Percentiles rank a stretch among this genome's conserved stretches.
phyloP scores from a whole-genome alignment of 2,329 filamentous ascomycete species.

The Nigrospora oryzae region DNA sequence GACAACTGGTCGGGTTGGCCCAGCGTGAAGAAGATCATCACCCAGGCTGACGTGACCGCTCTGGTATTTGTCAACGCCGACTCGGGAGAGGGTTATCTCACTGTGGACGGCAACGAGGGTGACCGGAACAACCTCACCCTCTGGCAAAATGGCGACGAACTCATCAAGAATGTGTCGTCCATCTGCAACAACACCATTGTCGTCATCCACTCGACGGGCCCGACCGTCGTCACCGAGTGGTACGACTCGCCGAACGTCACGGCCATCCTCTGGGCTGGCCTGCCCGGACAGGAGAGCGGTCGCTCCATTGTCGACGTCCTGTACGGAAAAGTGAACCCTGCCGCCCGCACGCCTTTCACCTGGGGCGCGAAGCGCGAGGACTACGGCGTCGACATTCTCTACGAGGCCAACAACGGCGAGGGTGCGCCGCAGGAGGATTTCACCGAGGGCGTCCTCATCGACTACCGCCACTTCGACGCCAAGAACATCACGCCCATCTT shows the following conservation, averaged over 20 bases:
- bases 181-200: slow-evolving; percentile 85
- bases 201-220: slow-evolving; percentile 77
- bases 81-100: slow-evolving; percentile 80
- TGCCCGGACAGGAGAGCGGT: slow-evolving; percentile 78
- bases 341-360: slow-evolving; percentile 72
- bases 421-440: slow-evolving; percentile 65
- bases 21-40: slow-evolving; percentile 52
- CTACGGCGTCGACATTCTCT: slow-evolving; percentile 62
- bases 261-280: slow-evolving; percentile 73
- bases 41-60: slow-evolving; percentile 56
- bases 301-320: slow-evolving; percentile 75
- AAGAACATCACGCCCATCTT: slow-evolving; percentile 59
- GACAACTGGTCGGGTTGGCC: slow-evolving; percentile 50
- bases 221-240: slow-evolving; percentile 69
- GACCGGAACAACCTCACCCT: slow-evolving; percentile 90
- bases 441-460: slow-evolving; percentile 71
- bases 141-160: slow-evolving; percentile 72
- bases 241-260: slow-evolving; percentile 71
- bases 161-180: slow-evolving; percentile 74
- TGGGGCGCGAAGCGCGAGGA: slow-evolving; percentile 60
- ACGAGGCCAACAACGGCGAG: slow-evolving; percentile 59
- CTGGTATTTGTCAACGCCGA: slow-evolving; percentile 88
- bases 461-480: slow-evolving; percentile 70
- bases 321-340: slow-evolving; percentile 71
- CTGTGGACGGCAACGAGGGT: slow-evolving; percentile 72